Conservation (phyloP, 2,329 filamentous ascomycete genomes). For the Curvularia sp. region DNA sequence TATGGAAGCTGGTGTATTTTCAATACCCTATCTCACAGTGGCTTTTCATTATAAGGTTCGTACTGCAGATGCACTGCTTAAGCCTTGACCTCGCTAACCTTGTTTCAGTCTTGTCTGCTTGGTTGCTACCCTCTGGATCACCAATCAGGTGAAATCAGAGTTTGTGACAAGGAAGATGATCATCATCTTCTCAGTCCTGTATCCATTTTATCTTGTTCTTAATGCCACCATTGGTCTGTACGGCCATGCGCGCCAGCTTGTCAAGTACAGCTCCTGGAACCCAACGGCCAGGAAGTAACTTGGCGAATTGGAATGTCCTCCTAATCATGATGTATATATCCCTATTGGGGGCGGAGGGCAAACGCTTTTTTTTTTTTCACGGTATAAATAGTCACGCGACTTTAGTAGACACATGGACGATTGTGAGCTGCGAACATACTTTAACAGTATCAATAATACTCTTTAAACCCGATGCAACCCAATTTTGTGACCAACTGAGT, state of each 20-base stretch:
- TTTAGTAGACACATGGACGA: neutral
- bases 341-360: neutral
- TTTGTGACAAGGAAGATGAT: conserved; percentile 55
- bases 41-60: conserved; percentile 57
- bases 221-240: conserved; percentile 57
- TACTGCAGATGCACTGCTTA: conserved; percentile 15
- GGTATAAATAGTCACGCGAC: conserved; percentile 2
- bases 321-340: conserved; percentile 3
- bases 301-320: neutral
- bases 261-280: conserved; percentile 58
- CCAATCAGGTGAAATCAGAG: conserved; percentile 56
- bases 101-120: conserved; percentile 52
- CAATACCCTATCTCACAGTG: conserved; percentile 58
- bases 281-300: conserved; percentile 52
- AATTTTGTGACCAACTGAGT: neutral
- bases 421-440: neutral
- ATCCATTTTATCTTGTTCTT: conserved; percentile 56
- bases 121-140: conserved; percentile 57
- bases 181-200: conserved; percentile 53
- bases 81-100: conserved; percentile 23
- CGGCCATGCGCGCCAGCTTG: conserved; percentile 57
- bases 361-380: neutral
- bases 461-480: neutral
- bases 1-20: conserved; percentile 57
- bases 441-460: conserved; percentile 2